These are phyloP conservation scores for Hymenoscyphus infarciens DNA, from an alignment of 2,329 filamentous ascomycete species.

Conservation along the genomic window DNA sequence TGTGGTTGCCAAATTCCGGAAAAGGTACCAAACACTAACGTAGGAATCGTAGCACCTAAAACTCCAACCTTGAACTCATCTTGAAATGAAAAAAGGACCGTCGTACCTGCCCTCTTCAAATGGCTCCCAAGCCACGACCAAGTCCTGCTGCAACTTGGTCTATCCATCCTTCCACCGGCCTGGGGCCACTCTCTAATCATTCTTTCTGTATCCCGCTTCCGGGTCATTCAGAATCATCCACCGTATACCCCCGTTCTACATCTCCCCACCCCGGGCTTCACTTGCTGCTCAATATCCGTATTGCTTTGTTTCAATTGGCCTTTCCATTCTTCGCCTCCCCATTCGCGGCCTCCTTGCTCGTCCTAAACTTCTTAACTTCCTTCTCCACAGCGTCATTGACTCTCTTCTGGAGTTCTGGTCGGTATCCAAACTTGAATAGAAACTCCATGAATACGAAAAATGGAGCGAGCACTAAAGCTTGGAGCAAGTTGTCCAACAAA, in stretches of 20 bases:
- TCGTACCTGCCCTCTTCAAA: background rate
- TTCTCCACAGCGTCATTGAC: conserved; percentile 71
- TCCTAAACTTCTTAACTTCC: conserved; percentile 73
- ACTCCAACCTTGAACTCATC: background rate
- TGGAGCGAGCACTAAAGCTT: conserved; percentile 88
- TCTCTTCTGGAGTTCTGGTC: conserved; percentile 78
- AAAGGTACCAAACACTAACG: conserved; percentile 2
- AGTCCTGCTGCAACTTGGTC: conserved; percentile 1
- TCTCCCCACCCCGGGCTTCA: background rate
- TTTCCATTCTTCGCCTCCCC: conserved; percentile 47
- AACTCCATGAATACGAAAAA: conserved; percentile 97
- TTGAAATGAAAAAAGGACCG: conserved; percentile 1
- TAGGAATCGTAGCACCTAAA: background rate
- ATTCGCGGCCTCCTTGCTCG: conserved; percentile 43
- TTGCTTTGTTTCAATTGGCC: conserved; percentile 37
- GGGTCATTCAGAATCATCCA: background rate
- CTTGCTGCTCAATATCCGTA: background rate
- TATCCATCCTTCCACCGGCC: background rate
- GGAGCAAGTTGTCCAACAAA: conserved; percentile 83
- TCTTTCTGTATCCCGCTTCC: background rate
- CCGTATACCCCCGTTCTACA: background rate
- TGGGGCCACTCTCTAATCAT: background rate
- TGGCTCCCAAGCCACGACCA: background rate
- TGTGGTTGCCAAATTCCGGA: background rate
- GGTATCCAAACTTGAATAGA: conserved; percentile 85